Base-by-base conservation (phyloP, 2,329 filamentous ascomycete genomes). In the Neonectria magnoliae region DNA sequence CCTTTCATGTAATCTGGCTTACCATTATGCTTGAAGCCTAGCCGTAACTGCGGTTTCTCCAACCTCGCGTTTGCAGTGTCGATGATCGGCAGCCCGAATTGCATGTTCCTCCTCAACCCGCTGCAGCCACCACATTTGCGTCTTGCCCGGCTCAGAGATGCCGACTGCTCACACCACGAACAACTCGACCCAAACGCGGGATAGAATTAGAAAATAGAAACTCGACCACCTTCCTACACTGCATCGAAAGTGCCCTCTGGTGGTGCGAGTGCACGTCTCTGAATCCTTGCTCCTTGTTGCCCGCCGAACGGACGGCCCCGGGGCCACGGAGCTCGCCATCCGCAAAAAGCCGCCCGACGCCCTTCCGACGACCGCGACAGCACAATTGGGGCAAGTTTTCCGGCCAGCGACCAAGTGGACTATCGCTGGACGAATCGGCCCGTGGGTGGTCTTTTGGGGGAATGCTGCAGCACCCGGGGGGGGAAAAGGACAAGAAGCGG, bases 321-420 rank as follows among this genome's bases (percentile, higher is more conserved):
- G 36, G 6, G 5, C 25, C 38, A 67, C 47, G 58, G 53, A 59
- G 33, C 50, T n/a, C 27, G 44, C n/a, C 31, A 38, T 54, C 67
- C 67, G 67, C 67, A 65, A 36, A 65, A 36, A 68, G 60, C 68
- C 67, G 68, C 47, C 67, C 65, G 68, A 70, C n/a, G 69, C 14
- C 65, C 68, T 20, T 60, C 60, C 60, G 44, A 70, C 48, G 68
- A 38, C 68, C 68, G 16, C 36, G 27, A 53, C 18, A 20, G 36
- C 36, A 38, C 14, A 16, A 8, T 38, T 20, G 25, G 53, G n/a
- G 47, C 47, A 50, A 18, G 14, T 31, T 31, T 50, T 5, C 48
- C 48, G 48, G 48, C 48, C 48, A 20, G 10, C n/a, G 16, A 42
- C 14, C 22, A 22, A 47, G 44, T 47, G 44, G 44, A 27, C 44